Conservation (phyloP, 2,329 filamentous ascomycete species). For the Pestalotiopsis sp. region DNA sequence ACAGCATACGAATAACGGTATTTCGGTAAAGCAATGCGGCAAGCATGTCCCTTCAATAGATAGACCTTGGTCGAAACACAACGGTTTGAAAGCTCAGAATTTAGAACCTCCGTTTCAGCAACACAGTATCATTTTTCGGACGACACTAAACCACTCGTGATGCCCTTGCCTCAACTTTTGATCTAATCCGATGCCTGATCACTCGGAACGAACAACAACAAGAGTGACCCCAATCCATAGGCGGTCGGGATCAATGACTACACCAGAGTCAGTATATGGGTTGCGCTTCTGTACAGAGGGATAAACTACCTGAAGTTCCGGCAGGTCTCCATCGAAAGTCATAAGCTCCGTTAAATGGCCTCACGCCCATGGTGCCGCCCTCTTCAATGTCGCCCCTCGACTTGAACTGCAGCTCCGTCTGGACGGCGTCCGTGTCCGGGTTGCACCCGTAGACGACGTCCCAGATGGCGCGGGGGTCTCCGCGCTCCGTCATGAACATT, state of each 20-base stretch:
- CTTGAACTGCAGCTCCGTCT: constrained; percentile 39
- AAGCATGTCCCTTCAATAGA: too few relatives aligned
- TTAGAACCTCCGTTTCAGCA: too few relatives aligned
- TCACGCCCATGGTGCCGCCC: constrained; percentile 43
- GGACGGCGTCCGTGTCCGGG: constrained; percentile 40
- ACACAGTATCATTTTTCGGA: too few relatives aligned
- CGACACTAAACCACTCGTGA: neutral
- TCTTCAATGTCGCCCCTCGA: constrained; percentile 28
- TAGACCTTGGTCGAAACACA: too few relatives aligned
- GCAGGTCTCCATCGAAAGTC: constrained; percentile 46
- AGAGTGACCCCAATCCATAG: constrained; percentile 17
- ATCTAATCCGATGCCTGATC: neutral
- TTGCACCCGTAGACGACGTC: constrained; percentile 44
- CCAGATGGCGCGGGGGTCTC: constrained; percentile 43
- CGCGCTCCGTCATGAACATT: constrained; percentile 48
- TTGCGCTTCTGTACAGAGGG: neutral
- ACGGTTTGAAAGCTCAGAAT: too few relatives aligned
- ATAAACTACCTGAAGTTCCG: constrained; percentile 35
- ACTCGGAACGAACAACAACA: neutral
- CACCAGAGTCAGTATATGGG: neutral
- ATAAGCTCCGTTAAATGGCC: constrained; percentile 37
- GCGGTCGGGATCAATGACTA: constrained; percentile 14
- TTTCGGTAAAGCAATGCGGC: too few relatives aligned
- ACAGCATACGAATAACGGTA: too few relatives aligned
- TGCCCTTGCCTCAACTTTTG: neutral